A percentile compares a stretch with the other conserved stretches of the same genome.
phyloP scores from a whole-genome alignment of 257 asterid species.

The Gardenia jasminoides region DNA sequence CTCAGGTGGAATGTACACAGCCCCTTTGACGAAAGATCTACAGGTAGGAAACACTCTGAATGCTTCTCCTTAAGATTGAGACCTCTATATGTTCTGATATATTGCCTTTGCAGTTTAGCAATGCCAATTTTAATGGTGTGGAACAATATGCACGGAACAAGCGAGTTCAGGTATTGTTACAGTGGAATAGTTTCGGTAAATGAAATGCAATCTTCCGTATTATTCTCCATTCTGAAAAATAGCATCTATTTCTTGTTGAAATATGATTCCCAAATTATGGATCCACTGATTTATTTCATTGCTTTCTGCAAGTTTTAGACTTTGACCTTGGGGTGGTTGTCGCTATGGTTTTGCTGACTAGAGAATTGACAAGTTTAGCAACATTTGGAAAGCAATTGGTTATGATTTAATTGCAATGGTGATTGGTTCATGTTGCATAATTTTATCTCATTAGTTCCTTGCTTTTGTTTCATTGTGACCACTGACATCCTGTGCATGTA shows the following conservation, averaged over 20 bases:
- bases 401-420: not conserved
- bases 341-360: not conserved
- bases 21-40: constrained; percentile 71
- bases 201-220: not conserved
- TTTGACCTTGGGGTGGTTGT: not conserved
- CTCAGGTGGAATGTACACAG: constrained; percentile 94
- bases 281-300: not conserved
- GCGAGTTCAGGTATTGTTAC: constrained; percentile 65
- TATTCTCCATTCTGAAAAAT: not conserved
- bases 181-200: not conserved
- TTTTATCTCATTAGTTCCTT: not conserved
- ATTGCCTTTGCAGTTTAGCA: constrained; percentile 53
- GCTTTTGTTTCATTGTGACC: not conserved
- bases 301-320: not conserved
- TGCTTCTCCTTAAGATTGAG: constrained; percentile 1
- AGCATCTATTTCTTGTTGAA: not conserved
- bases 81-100: constrained; percentile 11
- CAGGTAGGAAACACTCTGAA: constrained; percentile 39
- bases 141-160: constrained; percentile 92
- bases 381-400: not conserved
- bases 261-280: not conserved
- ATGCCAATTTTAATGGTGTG: constrained; percentile 59
- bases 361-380: too few species aligned
- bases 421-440: not conserved
- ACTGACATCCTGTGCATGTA: not conserved